A percentile compares a stretch with the other conserved stretches of the same genome.
phyloP scores from a whole-genome alignment of 139 green algal genomes.

The Diplosphaera chodatii region DNA sequence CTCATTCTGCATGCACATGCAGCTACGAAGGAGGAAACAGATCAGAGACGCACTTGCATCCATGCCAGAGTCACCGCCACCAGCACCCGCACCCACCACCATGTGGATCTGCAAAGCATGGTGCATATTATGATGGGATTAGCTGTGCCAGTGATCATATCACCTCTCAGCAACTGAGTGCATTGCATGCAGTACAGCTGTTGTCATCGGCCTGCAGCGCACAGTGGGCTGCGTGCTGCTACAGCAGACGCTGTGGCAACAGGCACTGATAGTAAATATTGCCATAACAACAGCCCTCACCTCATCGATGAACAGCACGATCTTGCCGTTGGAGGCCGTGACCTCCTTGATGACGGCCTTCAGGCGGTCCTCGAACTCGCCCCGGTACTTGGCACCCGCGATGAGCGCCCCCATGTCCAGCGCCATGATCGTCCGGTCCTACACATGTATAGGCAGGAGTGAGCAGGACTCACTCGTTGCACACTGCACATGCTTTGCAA shows the following conservation, averaged over 20 bases:
- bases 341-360: slow-evolving; percentile 94
- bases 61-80: slow-evolving; percentile 70
- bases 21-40: no score
- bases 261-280: no score
- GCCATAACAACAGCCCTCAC: background rate
- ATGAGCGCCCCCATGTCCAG: slow-evolving; percentile 96
- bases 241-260: no score
- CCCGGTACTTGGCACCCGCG: slow-evolving; percentile 94
- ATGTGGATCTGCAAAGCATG: slow-evolving; percentile 76
- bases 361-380: slow-evolving; percentile 97
- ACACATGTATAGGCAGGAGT: no score
- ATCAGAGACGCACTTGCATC: slow-evolving; percentile 49
- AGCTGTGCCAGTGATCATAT: no score
- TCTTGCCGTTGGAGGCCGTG: slow-evolving; percentile 72
- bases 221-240: no score
- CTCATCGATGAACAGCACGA: slow-evolving; percentile 98
- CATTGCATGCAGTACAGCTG: no score
- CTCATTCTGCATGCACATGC: slow-evolving; percentile 14
- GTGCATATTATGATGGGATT: no score
- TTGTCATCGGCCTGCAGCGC: no score
- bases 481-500: no score
- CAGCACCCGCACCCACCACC: slow-evolving; percentile 70
- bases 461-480: no score
- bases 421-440: slow-evolving; percentile 77
- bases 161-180: no score